Evolutionary conservation across 306 rosid species (phyloP), one percentile per base, ranked within the genome.

Genomic region (Amphicarpaea edgeworthii): DNA sequence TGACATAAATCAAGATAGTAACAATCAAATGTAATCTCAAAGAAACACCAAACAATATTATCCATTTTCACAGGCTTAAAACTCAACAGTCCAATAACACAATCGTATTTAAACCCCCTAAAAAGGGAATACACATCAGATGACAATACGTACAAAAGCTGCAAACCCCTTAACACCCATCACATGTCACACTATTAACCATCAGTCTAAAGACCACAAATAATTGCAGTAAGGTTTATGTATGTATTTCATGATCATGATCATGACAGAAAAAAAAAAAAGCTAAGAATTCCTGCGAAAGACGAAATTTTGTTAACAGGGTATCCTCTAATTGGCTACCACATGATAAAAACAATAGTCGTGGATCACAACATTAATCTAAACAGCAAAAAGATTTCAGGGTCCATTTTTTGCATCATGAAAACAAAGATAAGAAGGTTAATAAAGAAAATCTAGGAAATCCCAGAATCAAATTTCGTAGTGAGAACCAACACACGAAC

Each of bases 331-430:
- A n/a, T 19, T 41, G 2, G 53, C 58, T 17, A 38, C 2, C 34
- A 40, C 66, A 38, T 24, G 46, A 61, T 12, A 16, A 0, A 10
- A 1, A 0, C 37, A 21, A 58, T 8, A 21, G 12, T 7, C 28
- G 11, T 10, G 20, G 54, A 47, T 12, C 30, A 16, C 19, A 62
- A 40, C 68, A 55, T 50, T 26, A 73, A 73, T 45, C 46, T 45
- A 42, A 54, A 43, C 8, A 6, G 15, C 19, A 20, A 15, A 68
- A 17, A 8, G 7, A 62, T 8, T 42, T 47, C 3, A 17, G 14
- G 2, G 3, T 43, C 15, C 16, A 54, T 32, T 32, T 32, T 66
- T 23, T 9, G 15, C 16, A 55, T 32, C 47, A 10, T 68, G 23
- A 67, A 12, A 10, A 0, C 14, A 11, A 17, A 24, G 32, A 79